Evolutionary conservation across 2,329 filamentous ascomycete species (phyloP), one percentile per base, ranked within the genome.

Genomic region (Fusarium anguioides): DNA sequence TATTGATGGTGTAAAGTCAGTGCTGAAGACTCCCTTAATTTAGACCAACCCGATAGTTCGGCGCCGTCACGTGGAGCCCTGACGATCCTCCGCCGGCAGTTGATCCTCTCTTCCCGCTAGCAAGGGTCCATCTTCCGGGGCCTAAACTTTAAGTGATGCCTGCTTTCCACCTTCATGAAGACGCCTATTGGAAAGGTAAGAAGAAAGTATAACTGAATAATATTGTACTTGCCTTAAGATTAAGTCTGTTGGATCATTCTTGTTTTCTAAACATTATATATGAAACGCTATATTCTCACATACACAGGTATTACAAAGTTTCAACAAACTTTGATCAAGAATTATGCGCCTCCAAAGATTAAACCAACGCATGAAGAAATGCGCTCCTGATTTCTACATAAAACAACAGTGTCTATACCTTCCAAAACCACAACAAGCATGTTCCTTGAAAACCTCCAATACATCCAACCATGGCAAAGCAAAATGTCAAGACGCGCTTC

Each of bases 51-150:
- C 58, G 45, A 60, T 37, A 21, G 48, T 33, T 48, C 64, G 52
- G 64, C 4, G 48, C 33, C 42, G 36, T 67, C 64, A 67, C 64
- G 64, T 67, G 64, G 64, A 37, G 55, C 37, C 42, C 49, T 42
- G 52, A 26, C 44, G 53, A 50, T 54, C 39, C 46, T 66, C 55
- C 45, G 42, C 47, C 53, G 56, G 53, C 24, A 50, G 56, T 26
- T 59, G 54, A 20, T 18, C 15, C 7, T 35, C 18, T 14, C 15
- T 31, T 33, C n/a, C n/a, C n/a, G n/a, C n/a, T 45, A 39, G 39
- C n/a, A 21, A 26, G 24, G 49, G 35, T 40, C 63, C 59, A 60
- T 45, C 12, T 35, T 40, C 45, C 58, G 48, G 64, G 36, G 48
- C n/a, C 7, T 26, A n/a, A 41, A 52, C 40, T 35, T 24, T 41